Evolutionary conservation across 208 protist genomes (phyloP), one percentile per base, ranked within the genome.

Genomic region (Willaertia magna): DNA sequence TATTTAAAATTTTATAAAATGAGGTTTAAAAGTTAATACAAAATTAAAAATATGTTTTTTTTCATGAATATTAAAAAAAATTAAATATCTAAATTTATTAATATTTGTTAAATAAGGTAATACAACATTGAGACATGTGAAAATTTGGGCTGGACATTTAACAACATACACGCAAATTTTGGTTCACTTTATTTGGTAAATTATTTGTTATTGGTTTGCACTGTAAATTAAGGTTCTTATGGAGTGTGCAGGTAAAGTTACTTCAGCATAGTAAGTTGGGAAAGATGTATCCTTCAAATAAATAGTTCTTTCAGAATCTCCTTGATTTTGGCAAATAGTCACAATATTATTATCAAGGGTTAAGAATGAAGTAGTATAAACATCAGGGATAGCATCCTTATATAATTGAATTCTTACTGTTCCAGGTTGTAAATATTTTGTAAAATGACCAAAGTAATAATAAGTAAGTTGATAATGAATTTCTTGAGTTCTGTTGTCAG

Each of bases 381-480:
- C 4, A 34, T 18, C 0, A 34, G n/a, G n/a, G n/a, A n/a, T n/a
- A n/a, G n/a, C n/a, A n/a, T n/a, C n/a, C 34, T 30, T 18, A 9
- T 34, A 18, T 6, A 67, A 34, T 12, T 67, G 55, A 67, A 90
- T 79, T n/a, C 59, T 75, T 7, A 22, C 20, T 47, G 88, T 83
- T n/a, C 67, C 85, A 22, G 74, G 83, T n/a, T 43, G 9, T 4
- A 91, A 20, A 79, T 52, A 90, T 30, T 87, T 86, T 0, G 88
- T 89, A 26, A 91, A 89, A 49, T 91, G 89, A 55, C 89, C 88
- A 67, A 91, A 88, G 61, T 85, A 88, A 74, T 87, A 90, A 74
- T 88, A 91, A 39, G 40, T 67, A 9, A 82, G 43, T 48, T 89
- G 74, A 44, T 44, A 39, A 40, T 87, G 40, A 42, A 90, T 39